Conservation (phyloP, 345 rosid species). For the Trapa bicornis region DNA sequence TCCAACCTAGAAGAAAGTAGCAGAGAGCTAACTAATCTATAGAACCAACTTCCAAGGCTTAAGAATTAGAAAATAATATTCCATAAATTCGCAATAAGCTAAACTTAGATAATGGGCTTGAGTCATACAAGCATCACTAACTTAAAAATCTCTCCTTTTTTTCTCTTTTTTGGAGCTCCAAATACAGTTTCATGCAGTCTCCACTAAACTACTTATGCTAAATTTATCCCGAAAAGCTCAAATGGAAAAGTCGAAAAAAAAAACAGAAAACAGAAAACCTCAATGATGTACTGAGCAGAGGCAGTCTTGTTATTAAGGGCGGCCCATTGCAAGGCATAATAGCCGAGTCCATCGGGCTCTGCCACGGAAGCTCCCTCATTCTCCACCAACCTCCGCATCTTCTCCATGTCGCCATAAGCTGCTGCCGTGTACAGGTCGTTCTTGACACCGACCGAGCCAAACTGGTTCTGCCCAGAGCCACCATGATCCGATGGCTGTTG, state of each 20-base stretch:
- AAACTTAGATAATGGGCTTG: not conserved
- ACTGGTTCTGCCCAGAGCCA: conserved; percentile 7
- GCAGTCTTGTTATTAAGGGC: conserved; percentile 85
- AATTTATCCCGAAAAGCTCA: not conserved
- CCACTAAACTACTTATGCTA: not conserved
- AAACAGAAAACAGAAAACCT: conserved; percentile 2
- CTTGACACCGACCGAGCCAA: conserved; percentile 48
- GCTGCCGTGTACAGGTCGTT: conserved; percentile 86
- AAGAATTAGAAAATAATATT: not conserved
- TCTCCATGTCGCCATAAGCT: conserved; percentile 96
- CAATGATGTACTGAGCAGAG: conserved; percentile 71
- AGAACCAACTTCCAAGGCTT: not conserved
- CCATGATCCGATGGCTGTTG: conserved; percentile 15
- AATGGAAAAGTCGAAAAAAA: not conserved
- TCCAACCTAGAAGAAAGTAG: not conserved
- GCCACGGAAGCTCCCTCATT: conserved; percentile 77
- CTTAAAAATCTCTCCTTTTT: not conserved
- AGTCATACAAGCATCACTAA: not conserved
- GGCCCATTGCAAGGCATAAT: conserved; percentile 92
- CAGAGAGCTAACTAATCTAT: not conserved
- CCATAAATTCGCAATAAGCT: not conserved
- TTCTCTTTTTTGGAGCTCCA: not conserved
- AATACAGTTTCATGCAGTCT: not conserved
- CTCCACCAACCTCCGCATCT: conserved; percentile 87
- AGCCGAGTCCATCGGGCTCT: conserved; percentile 72